Evolutionary conservation across 768 basidiomycete genomes (phyloP).

Genomic region (Asterophora parasitica): DNA sequence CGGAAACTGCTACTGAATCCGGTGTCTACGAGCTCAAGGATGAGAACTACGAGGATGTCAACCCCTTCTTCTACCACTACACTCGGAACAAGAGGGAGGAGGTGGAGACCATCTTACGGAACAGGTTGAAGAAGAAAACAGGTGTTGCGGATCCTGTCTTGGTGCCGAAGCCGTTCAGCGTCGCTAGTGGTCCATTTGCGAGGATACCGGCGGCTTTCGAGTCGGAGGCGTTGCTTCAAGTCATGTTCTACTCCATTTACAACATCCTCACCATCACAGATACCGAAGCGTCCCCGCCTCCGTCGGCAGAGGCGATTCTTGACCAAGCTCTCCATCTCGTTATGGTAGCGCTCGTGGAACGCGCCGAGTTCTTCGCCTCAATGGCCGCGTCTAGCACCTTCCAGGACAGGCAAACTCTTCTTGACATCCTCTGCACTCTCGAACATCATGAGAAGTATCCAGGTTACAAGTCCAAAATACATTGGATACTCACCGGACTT

Average conservation of each 20-base stretch:
- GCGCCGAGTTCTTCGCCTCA: conserved; percentile 54
- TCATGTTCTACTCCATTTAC: conserved; percentile 78
- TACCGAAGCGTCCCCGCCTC: conserved; percentile 51
- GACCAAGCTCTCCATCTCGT: conserved; percentile 85
- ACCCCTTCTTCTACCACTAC: conserved; percentile 96
- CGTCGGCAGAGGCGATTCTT: conserved; percentile 83
- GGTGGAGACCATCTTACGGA: conserved; percentile 72
- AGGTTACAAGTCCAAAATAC: conserved; percentile 61
- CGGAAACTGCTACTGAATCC: conserved; percentile 70
- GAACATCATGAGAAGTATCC: conserved; percentile 78
- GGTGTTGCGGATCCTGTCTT: conserved; percentile 65
- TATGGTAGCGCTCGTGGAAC: conserved; percentile 80
- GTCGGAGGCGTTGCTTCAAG: conserved; percentile 67
- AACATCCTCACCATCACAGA: conserved; percentile 70
- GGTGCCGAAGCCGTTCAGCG: conserved; percentile 65
- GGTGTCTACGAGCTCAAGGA: conserved; percentile 89
- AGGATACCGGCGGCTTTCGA: conserved; percentile 60
- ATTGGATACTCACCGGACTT: conserved; percentile 71
- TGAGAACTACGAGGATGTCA: conserved; percentile 78
- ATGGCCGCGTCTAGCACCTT: conserved; percentile 53
- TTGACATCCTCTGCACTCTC: conserved; percentile 70
- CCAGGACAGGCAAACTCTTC: conserved; percentile 54
- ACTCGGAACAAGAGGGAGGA: conserved; percentile 91
- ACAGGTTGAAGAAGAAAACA: conserved; percentile 60
- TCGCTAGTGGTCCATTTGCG: conserved; percentile 65